Percentiles rank a stretch among this genome's conserved stretches.
These are phyloP conservation scores for Ulmus americana DNA, from an alignment of 331 rosid genomes.

Conservation along the genomic window DNA sequence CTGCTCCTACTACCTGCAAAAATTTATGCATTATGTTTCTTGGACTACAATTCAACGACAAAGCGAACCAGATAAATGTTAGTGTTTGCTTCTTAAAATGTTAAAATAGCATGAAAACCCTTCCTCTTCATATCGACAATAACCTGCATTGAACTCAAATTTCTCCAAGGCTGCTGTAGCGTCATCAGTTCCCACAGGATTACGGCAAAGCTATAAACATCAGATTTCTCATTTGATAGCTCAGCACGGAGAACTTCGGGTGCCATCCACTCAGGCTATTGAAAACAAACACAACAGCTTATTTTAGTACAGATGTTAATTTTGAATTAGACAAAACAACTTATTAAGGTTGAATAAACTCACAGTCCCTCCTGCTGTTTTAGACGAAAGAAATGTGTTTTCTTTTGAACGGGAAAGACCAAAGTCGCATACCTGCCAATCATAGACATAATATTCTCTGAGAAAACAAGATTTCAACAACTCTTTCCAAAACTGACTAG, in stretches of 20 bases:
- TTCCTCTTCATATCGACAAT: background rate
- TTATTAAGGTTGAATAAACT: slow-evolving; percentile 33
- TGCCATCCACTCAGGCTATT: slow-evolving; percentile 98
- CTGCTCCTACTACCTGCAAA: slow-evolving; percentile 82
- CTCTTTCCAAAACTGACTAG: background rate
- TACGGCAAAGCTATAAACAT: slow-evolving; percentile 84
- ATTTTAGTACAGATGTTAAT: background rate
- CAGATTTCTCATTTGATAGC: slow-evolving; percentile 88
- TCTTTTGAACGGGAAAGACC: slow-evolving; percentile 93
- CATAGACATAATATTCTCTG: background rate
- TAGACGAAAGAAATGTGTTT: slow-evolving; percentile 85
- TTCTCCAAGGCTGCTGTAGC: slow-evolving; percentile 82
- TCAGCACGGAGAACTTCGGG: slow-evolving; percentile 95
- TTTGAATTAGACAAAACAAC: slow-evolving; percentile 4
- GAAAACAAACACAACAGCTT: slow-evolving; percentile 14
- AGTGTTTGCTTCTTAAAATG: background rate
- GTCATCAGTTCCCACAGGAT: slow-evolving; percentile 91
- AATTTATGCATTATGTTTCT: background rate
- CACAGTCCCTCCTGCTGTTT: slow-evolving; percentile 96
- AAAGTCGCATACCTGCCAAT: slow-evolving; percentile 77
- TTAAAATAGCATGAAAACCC: background rate
- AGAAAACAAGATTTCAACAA: background rate
- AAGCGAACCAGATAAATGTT: slow-evolving; percentile 1
- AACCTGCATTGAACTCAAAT: slow-evolving; percentile 82
- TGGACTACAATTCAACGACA: background rate